Base-by-base conservation (phyloP, 805 yeast species). In the Suhomyces sp. region DNA sequence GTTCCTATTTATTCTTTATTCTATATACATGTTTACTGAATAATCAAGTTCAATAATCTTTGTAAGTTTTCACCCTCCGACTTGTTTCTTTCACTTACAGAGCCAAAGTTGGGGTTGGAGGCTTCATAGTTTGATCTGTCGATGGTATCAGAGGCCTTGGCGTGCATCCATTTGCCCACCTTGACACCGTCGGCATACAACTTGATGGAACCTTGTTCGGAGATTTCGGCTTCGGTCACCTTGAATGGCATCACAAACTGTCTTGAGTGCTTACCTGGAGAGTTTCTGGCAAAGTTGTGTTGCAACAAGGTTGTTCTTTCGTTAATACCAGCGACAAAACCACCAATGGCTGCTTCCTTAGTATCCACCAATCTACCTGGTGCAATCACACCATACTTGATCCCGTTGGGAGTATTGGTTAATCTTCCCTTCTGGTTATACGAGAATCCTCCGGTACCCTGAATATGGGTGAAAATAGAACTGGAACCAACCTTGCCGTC, bases 391-490 rank as follows among this genome's bases (percentile, higher is more conserved):
- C 78, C 80, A 51, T 76, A 68, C 45, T 78, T 71, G 21, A 83
- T 68, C 47, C 96, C 96, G 60, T 85, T 82, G 20, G 96, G 94
- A 3, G 87, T 75, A 64, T 83, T 86, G 52, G 73, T 64, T 37
- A 89, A 70, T 64, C 89, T 79, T 6, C 96, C 96, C 52, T 77
- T 79, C 54, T 86, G 78, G 39, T 74, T 75, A 60, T 88, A 89
- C 1, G 89, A 79, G 53, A 89, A 76, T 6, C 96, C 96, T 25
- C 87, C 96, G 6, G 87, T 81, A 29, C 91, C 96, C 49, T 85
- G 78, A 44, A 82, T 65, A 25, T 55, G 54, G 31, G 59, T 53
- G 47, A 55, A 49, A 9, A 50, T 52, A 10, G 53, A 53, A 15
- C 52, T 47, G 24, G 53, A 21, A 6, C 50, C 48, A 13, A 50